phyloP scores from a whole-genome alignment of 2,329 filamentous ascomycete species.

The Ceratocystis variospora region DNA sequence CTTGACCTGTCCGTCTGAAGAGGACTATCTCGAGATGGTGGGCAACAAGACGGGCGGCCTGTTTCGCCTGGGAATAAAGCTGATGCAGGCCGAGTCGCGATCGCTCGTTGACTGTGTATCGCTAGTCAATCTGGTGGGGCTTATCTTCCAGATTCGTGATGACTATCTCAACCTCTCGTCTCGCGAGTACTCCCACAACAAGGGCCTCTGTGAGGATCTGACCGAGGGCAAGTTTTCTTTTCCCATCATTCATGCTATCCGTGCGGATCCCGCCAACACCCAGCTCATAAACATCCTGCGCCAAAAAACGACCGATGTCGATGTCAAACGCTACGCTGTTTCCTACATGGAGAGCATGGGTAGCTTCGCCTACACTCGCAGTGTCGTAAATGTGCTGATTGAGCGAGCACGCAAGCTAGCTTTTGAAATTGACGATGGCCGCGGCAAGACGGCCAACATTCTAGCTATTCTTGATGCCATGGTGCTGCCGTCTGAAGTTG shows the following conservation, averaged over 20 bases:
- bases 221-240: constrained; percentile 97
- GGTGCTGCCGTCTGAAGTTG: constrained; percentile 23
- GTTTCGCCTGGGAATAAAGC: constrained; percentile 70
- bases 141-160: constrained; percentile 82
- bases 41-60: constrained; percentile 80
- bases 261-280: constrained; percentile 55
- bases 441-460: constrained; percentile 43
- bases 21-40: constrained; percentile 91
- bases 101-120: constrained; percentile 56
- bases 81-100: constrained; percentile 66
- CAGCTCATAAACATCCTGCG: constrained; percentile 85
- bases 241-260: constrained; percentile 86
- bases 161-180: constrained; percentile 82
- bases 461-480: constrained; percentile 58
- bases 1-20: constrained; percentile 68
- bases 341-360: constrained; percentile 81
- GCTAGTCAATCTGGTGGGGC: constrained; percentile 70
- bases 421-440: constrained; percentile 48
- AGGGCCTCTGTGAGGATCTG: constrained; percentile 87
- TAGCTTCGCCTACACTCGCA: constrained; percentile 73
- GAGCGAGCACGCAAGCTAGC: constrained; percentile 49
- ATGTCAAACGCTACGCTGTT: constrained; percentile 85
- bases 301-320: constrained; percentile 72
- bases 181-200: constrained; percentile 68
- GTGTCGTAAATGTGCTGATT: constrained; percentile 50